These are phyloP conservation scores for Xylaria longipes DNA, from an alignment of 495 filamentous ascomycete genomes.

Conservation along the genomic window DNA sequence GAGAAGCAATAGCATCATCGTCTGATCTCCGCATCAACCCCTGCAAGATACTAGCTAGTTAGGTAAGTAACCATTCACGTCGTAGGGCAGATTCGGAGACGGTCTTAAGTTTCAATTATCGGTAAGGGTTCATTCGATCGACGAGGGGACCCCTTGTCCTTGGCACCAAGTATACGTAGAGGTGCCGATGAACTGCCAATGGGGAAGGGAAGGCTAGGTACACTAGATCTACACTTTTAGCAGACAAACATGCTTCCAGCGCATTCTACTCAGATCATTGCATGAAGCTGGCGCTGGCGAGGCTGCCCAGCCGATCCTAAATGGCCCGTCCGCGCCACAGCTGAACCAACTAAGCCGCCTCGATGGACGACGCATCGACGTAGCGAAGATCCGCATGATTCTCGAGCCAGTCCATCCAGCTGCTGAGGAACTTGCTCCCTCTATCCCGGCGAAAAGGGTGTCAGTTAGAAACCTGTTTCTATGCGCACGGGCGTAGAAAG, in stretches of 20 bases:
- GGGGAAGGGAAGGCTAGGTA: not conserved
- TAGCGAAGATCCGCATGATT: constrained; percentile 85
- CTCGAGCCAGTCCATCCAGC: constrained; percentile 89
- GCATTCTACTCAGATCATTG: constrained; percentile 2
- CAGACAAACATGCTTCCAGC: not conserved
- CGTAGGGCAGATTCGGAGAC: constrained; percentile 9
- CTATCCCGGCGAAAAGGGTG: constrained; percentile 24
- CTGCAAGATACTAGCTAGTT: not conserved
- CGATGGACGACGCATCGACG: constrained; percentile 69
- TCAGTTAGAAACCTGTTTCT: constrained; percentile 16
- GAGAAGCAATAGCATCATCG: constrained; percentile 14
- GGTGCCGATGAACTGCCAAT: constrained; percentile 9
- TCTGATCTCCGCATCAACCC: constrained; percentile 19
- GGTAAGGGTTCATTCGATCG: not conserved
- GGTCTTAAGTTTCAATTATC: constrained; percentile 17
- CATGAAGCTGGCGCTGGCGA: constrained; percentile 17
- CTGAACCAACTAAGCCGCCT: constrained; percentile 27
- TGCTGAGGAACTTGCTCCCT: constrained; percentile 83
- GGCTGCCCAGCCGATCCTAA: constrained; percentile 16
- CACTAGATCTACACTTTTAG: not conserved
- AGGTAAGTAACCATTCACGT: constrained; percentile 5
- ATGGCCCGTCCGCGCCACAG: constrained; percentile 18
- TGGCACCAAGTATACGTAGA: too few relatives aligned
- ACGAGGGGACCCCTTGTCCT: not conserved
- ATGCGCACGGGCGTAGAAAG: constrained; percentile 20